phyloP scores from a whole-genome alignment of 2,329 filamentous ascomycete genomes.

The Pseudonectria foliicola region DNA sequence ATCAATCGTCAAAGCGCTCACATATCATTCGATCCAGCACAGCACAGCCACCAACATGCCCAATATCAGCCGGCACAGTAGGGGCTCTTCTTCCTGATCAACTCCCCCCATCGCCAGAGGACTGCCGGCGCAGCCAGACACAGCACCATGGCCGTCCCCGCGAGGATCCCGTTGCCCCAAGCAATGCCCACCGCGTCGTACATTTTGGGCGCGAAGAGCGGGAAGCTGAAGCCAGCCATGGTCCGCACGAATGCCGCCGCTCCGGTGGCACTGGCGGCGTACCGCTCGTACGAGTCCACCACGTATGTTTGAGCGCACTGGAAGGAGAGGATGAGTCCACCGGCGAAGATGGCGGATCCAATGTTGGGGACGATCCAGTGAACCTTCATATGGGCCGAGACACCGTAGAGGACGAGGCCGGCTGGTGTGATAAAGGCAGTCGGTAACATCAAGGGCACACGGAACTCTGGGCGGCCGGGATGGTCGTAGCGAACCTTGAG shows the following conservation, averaged over 20 bases:
- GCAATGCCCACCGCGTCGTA: conserved; percentile 35
- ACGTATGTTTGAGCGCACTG: conserved; percentile 53
- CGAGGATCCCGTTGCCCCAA: conserved; percentile 35
- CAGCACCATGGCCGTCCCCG: conserved; percentile 16
- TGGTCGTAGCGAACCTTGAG: conserved; percentile 20
- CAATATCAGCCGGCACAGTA: conserved; percentile 11
- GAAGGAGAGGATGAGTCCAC: conserved; percentile 49
- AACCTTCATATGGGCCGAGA: conserved; percentile 31
- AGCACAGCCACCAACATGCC: too few relatives aligned
- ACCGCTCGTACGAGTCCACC: conserved; percentile 41
- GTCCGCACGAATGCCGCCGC: conserved; percentile 49
- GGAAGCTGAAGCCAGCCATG: conserved; percentile 50
- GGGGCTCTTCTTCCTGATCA: conserved; percentile 13
- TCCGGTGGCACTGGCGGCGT: conserved; percentile 36
- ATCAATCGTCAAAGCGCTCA: too few relatives aligned
- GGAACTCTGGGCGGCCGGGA: conserved; percentile 27
- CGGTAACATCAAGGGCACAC: conserved; percentile 28
- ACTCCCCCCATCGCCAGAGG: conserved; percentile 14
- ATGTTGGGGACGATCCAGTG: conserved; percentile 52
- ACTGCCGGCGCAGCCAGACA: conserved; percentile 12
- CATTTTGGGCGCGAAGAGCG: conserved; percentile 45
- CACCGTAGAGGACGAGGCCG: conserved; percentile 44
- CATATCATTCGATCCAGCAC: too few relatives aligned
- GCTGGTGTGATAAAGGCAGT: conserved; percentile 36
- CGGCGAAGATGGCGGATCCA: conserved; percentile 38